A percentile compares a stretch with the other conserved stretches of the same genome.
Evolutionary conservation across 139 green algal genomes (phyloP).

Genomic region (Picochlorum sp.): DNA sequence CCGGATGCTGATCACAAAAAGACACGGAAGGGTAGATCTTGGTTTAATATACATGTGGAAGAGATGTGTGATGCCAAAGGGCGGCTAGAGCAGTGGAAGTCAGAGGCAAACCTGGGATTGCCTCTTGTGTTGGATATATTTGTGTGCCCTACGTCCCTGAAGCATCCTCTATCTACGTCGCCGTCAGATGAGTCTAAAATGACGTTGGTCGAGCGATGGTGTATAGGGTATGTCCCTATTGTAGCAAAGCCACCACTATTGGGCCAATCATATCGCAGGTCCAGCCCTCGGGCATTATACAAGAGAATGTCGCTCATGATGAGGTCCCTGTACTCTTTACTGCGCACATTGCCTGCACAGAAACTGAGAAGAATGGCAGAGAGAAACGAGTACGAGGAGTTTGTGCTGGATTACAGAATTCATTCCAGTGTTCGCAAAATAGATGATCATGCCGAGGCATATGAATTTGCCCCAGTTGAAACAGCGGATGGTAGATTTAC

Average conservation of each 20-base stretch:
- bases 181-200: neutral
- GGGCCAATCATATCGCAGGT: neutral
- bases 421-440: constrained; percentile 8
- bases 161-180: neutral
- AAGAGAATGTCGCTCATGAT: constrained; percentile 55
- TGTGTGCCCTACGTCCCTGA: neutral
- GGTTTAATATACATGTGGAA: constrained; percentile 56
- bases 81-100: constrained; percentile 34
- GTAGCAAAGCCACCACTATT: too few species aligned
- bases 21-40: neutral
- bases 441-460: constrained; percentile 27
- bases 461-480: constrained; percentile 51
- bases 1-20: neutral
- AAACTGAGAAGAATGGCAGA: constrained; percentile 34
- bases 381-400: neutral
- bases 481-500: constrained; percentile 42
- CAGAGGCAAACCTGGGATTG: neutral
- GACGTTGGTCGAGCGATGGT: constrained; percentile 58
- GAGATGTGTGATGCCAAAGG: constrained; percentile 32
- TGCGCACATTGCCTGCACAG: constrained; percentile 63
- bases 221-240: constrained; percentile 29
- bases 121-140: constrained; percentile 3
- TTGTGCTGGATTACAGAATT: neutral
- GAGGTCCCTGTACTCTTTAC: constrained; percentile 58
- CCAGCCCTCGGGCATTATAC: constrained; percentile 40